These are phyloP conservation scores for Aspergillus fumigatiaffinis DNA, from an alignment of 2,329 filamentous ascomycete genomes.

Conservation along the genomic window DNA sequence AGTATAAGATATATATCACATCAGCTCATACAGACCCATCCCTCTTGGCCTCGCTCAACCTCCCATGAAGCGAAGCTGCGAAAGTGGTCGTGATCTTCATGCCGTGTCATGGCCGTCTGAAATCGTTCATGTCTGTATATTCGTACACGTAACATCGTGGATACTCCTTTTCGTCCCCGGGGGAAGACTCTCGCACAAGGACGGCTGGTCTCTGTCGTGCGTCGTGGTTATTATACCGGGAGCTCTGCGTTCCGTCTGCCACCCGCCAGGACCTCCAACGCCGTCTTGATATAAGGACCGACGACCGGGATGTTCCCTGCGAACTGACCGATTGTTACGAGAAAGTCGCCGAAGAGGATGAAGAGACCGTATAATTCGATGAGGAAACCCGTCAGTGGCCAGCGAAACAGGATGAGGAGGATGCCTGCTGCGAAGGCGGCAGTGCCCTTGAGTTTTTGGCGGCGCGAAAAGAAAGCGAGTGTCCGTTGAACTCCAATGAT, in stretches of 20 bases:
- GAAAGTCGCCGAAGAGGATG: constrained; percentile 91
- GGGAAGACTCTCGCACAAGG: background rate
- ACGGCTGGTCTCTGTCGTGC: background rate
- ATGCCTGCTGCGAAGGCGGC: constrained; percentile 83
- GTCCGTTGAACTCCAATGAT: constrained; percentile 94
- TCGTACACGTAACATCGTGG: constrained; percentile 7
- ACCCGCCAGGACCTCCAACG: constrained; percentile 66
- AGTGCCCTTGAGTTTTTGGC: constrained; percentile 88
- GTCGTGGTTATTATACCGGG: constrained; percentile 23
- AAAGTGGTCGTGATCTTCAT: background rate
- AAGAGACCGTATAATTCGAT: constrained; percentile 92
- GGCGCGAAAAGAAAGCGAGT: constrained; percentile 86
- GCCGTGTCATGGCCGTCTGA: background rate
- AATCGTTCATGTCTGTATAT: background rate
- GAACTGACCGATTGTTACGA: constrained; percentile 86
- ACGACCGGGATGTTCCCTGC: constrained; percentile 79
- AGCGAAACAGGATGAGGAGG: constrained; percentile 77
- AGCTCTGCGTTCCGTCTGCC: constrained; percentile 71
- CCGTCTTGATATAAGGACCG: constrained; percentile 76
- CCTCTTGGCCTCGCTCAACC: background rate
- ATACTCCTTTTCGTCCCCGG: background rate
- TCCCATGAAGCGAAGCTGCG: background rate
- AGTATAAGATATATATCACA: constrained; percentile 3
- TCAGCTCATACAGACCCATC: background rate
- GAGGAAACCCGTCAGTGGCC: constrained; percentile 86